phyloP scores from a whole-genome alignment of 2,329 filamentous ascomycete genomes.

The Sporothrix schenckii region DNA sequence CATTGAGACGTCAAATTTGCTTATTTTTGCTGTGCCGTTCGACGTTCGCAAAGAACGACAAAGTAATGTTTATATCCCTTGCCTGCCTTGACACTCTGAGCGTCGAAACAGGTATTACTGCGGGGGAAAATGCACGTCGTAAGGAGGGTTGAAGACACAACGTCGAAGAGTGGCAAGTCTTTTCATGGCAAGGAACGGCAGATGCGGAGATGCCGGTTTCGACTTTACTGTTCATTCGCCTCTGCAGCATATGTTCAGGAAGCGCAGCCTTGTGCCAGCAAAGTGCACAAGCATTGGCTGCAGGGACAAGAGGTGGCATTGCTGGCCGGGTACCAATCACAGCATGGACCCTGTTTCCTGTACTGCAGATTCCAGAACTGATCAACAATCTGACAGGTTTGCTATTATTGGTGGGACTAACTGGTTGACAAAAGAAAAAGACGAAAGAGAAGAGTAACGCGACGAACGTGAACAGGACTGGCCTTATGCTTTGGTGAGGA shows the following conservation, averaged over 20 bases:
- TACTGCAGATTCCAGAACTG: background rate
- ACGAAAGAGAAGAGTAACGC: background rate
- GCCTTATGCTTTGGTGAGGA: background rate
- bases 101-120: background rate
- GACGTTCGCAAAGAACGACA: background rate
- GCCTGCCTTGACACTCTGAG: background rate
- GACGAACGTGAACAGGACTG: background rate
- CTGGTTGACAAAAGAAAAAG: background rate
- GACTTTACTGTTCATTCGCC: no score
- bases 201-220: background rate
- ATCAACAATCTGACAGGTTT: background rate
- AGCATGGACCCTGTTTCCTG: background rate
- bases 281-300: background rate
- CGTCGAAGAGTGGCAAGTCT: no score
- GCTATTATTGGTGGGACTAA: background rate
- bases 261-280: slow-evolving; percentile 9
- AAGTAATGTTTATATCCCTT: background rate
- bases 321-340: background rate
- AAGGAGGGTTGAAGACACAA: background rate
- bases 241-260: no score
- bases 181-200: background rate
- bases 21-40: background rate
- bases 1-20: background rate
- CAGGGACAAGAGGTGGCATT: background rate
- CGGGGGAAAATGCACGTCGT: no score